Percentiles rank a stretch among this genome's conserved stretches.
phyloP scores from a whole-genome alignment of 1,139 yeast genomes.

The Nematodospora anomalae region DNA sequence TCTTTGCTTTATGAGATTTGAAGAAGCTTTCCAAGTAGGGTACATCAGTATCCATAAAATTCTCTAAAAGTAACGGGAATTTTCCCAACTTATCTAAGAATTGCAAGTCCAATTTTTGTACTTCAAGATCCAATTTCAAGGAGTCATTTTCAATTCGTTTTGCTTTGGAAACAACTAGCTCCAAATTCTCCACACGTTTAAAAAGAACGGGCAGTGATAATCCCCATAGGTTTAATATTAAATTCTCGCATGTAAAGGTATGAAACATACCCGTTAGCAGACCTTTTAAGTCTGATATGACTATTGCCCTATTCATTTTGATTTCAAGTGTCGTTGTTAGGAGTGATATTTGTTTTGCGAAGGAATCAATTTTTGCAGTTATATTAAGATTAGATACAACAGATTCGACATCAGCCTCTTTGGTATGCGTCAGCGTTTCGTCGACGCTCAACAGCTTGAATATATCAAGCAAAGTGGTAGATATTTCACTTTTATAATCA shows the following conservation, averaged over 20 bases:
- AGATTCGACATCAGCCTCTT: background rate
- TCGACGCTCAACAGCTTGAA: conserved; percentile 6
- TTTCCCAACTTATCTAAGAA: conserved; percentile 11
- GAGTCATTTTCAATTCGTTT: conserved; percentile 6
- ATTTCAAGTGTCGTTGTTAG: conserved; percentile 14
- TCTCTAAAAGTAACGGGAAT: conserved; percentile 10
- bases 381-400: conserved; percentile 3
- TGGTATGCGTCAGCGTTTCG: background rate
- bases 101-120: conserved; percentile 8
- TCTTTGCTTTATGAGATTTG: background rate
- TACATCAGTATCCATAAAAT: conserved; percentile 21
- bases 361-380: conserved; percentile 7
- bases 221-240: conserved; percentile 12
- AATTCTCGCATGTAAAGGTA: conserved; percentile 6
- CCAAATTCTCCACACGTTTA: conserved; percentile 5
- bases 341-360: conserved; percentile 15
- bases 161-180: conserved; percentile 9
- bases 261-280: conserved; percentile 4
- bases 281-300: conserved; percentile 4
- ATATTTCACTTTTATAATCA: conserved; percentile 25
- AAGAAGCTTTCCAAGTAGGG: conserved; percentile 16
- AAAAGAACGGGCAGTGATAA: conserved; percentile 9
- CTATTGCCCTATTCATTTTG: conserved; percentile 8
- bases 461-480: conserved; percentile 19
- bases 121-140: conserved; percentile 9